A percentile compares a stretch with the other conserved stretches of the same genome.
Evolutionary conservation across 768 basidiomycete species (phyloP).

Genomic region (Glaciozyma martinii): DNA sequence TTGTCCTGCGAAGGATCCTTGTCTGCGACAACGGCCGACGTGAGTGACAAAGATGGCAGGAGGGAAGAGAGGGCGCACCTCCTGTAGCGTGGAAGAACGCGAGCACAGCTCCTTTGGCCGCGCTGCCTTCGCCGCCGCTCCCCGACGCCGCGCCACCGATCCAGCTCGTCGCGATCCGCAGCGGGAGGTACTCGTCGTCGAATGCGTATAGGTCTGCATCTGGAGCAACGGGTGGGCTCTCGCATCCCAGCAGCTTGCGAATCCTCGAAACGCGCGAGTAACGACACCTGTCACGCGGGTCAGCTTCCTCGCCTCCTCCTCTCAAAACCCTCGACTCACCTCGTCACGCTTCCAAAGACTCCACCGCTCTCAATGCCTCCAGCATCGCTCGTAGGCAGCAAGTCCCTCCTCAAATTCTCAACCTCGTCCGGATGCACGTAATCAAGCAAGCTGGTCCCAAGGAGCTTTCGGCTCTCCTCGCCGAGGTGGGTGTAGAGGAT

Average conservation of each 20-base stretch:
- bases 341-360: slow-evolving; percentile 35
- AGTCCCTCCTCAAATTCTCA: slow-evolving; percentile 10
- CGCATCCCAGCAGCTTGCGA: slow-evolving; percentile 20
- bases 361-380: slow-evolving; percentile 20
- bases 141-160: slow-evolving; percentile 10
- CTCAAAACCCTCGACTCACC: slow-evolving; percentile 7
- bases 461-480: slow-evolving; percentile 8
- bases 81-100: slow-evolving; percentile 32
- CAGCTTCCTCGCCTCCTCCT: not conserved
- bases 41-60: no score
- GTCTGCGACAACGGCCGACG: slow-evolving; percentile 3
- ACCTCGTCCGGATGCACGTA: slow-evolving; percentile 35
- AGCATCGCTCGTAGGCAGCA: slow-evolving; percentile 13
- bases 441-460: slow-evolving; percentile 30
- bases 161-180: slow-evolving; percentile 29
- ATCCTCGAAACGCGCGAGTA: slow-evolving; percentile 25
- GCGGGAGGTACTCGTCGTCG: slow-evolving; percentile 17
- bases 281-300: slow-evolving; percentile 18
- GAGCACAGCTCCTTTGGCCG: slow-evolving; percentile 27
- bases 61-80: not conserved
- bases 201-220: slow-evolving; percentile 11
- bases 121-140: not conserved
- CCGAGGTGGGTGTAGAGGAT: slow-evolving; percentile 26
- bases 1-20: slow-evolving; percentile 22
- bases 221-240: slow-evolving; percentile 3